Percentiles rank a stretch among this genome's conserved stretches.
Evolutionary conservation across 768 basidiomycete species (phyloP).

Genomic region (Russula foetens): DNA sequence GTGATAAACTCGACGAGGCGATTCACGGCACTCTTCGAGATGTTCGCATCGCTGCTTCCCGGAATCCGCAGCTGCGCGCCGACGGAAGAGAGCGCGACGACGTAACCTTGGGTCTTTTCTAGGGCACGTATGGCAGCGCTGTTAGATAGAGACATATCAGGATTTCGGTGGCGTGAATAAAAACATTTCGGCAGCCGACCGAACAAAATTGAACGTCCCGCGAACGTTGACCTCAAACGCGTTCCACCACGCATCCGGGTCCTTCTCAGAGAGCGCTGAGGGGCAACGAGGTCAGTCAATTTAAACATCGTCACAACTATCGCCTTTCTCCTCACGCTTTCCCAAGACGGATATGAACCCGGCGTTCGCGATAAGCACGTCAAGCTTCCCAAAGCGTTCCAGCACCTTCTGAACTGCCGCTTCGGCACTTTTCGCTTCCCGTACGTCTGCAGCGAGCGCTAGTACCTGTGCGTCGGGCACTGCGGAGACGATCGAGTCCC

Average conservation of each 20-base stretch:
- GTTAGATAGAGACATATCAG: neutral
- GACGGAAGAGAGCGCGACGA: neutral
- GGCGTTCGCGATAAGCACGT: constrained; percentile 4
- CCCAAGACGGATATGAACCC: neutral
- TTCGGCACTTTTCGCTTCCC: neutral
- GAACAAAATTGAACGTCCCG: constrained; percentile 4
- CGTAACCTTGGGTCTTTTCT: neutral
- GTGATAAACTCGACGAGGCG: constrained; percentile 4
- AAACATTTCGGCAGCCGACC: neutral
- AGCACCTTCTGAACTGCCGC: neutral
- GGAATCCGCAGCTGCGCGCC: neutral
- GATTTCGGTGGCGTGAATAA: too few species aligned
- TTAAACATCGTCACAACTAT: neutral
- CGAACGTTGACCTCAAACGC: constrained; percentile 9
- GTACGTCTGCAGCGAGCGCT: neutral
- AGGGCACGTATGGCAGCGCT: neutral
- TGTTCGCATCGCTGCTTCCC: neutral
- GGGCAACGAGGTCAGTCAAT: neutral
- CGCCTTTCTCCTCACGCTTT: neutral
- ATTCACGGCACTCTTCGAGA: neutral
- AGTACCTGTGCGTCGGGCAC: neutral
- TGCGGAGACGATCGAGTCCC: neutral
- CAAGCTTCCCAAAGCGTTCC: constrained; percentile 1
- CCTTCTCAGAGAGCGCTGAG: neutral
- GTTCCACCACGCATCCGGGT: constrained; percentile 10